phyloP scores from a whole-genome alignment of 352 stramenopile species.

The Phytopythium mirpurense region DNA sequence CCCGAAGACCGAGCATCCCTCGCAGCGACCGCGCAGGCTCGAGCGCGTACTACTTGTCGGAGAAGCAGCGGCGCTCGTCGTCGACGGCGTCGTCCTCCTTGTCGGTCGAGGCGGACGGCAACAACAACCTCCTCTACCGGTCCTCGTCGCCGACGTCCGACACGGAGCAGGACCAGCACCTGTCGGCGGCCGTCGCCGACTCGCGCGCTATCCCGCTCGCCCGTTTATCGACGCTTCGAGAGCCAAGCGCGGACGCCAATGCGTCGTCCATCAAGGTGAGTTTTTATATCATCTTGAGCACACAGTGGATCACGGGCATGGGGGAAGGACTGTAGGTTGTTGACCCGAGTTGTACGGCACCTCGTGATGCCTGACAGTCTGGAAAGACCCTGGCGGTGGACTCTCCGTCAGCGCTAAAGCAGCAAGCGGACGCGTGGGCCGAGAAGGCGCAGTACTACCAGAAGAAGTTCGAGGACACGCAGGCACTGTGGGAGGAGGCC shows the following conservation, averaged over 20 bases:
- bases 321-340: too few species aligned
- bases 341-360: too few species aligned
- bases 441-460: constrained; percentile 34
- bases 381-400: constrained; percentile 17
- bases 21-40: constrained; percentile 14
- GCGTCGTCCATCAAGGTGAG: background rate
- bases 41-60: constrained; percentile 14
- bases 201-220: constrained; percentile 38
- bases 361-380: background rate
- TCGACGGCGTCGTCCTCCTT: constrained; percentile 31
- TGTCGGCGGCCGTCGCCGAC: constrained; percentile 36
- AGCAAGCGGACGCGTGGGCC: constrained; percentile 38
- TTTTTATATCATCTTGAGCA: background rate
- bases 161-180: constrained; percentile 28
- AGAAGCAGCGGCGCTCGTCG: constrained; percentile 32
- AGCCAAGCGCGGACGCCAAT: background rate
- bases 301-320: background rate
- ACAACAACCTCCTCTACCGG: constrained; percentile 18
- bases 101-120: constrained; percentile 26
- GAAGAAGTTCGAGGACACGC: constrained; percentile 49
- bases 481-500: constrained; percentile 40
- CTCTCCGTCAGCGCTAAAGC: constrained; percentile 32
- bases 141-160: constrained; percentile 15
- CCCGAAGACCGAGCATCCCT: constrained; percentile 16
- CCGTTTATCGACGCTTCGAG: constrained; percentile 11